A percentile compares a stretch with the other conserved stretches of the same genome.
phyloP scores from a whole-genome alignment of 441 rosid genomes.

The Populus trichocarpa region DNA sequence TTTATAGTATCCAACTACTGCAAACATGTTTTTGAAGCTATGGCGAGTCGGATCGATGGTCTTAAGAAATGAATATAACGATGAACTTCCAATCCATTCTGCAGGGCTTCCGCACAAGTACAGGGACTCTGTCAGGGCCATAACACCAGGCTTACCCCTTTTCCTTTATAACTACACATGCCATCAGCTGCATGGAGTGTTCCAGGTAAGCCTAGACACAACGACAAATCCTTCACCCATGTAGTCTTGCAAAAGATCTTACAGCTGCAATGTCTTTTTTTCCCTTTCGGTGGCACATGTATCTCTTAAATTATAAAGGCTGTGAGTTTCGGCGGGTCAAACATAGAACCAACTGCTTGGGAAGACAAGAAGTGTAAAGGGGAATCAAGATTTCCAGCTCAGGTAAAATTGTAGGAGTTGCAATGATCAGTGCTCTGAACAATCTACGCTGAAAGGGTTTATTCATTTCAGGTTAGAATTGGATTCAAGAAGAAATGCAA shows the following conservation, averaged over 20 bases:
- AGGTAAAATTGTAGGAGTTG: constrained; percentile 42
- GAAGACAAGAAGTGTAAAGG: constrained; percentile 99
- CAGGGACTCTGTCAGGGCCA: constrained; percentile 94
- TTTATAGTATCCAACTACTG: background rate
- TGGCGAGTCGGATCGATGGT: background rate
- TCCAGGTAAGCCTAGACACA: background rate
- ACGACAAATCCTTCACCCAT: background rate
- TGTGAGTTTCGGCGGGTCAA: constrained; percentile 88
- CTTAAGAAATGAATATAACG: background rate
- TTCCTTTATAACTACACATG: constrained; percentile 97
- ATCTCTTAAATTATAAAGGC: constrained; percentile 47
- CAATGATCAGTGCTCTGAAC: background rate
- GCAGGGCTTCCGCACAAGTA: constrained; percentile 96
- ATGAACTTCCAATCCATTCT: background rate
- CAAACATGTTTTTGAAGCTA: background rate
- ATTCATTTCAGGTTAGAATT: constrained; percentile 60
- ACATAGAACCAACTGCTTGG: constrained; percentile 99
- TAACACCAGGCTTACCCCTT: constrained; percentile 91
- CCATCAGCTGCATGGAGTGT: constrained; percentile 70
- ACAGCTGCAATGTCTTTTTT: background rate
- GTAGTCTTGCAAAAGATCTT: background rate
- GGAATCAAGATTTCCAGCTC: constrained; percentile 98
- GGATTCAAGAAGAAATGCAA: constrained; percentile 81
- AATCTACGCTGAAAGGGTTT: background rate
- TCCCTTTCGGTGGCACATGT: background rate